Evolutionary conservation across 2,329 filamentous ascomycete species (phyloP).

Genomic region (Geosmithia putterillii): DNA sequence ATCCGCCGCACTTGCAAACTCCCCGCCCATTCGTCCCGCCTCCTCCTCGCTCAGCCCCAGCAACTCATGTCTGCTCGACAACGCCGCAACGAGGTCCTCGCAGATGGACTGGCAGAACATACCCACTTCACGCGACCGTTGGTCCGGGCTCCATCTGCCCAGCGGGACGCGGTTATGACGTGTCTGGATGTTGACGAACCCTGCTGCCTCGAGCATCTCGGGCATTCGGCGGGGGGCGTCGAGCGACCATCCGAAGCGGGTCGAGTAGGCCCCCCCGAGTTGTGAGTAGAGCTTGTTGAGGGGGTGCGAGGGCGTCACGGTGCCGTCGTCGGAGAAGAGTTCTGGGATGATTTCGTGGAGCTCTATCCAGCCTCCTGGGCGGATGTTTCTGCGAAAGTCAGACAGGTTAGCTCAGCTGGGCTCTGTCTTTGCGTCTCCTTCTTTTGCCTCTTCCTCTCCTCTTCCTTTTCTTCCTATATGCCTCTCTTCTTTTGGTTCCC

Average conservation of each 20-base stretch:
- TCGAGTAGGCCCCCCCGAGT: constrained; percentile 17
- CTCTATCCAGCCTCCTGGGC: constrained; percentile 21
- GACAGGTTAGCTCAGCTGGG: not conserved
- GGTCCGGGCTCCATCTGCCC: constrained; percentile 23
- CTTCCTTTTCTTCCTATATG: not conserved
- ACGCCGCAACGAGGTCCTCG: constrained; percentile 20
- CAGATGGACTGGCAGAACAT: constrained; percentile 21
- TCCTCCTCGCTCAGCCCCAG: constrained; percentile 20
- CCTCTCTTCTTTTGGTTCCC: no score
- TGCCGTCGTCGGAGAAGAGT: constrained; percentile 5
- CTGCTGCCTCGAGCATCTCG: constrained; percentile 14
- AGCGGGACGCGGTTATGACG: constrained; percentile 17
- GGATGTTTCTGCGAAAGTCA: constrained; percentile 25
- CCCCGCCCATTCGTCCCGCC: constrained; percentile 16
- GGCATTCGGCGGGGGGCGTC: constrained; percentile 14
- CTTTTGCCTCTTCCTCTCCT: not conserved
- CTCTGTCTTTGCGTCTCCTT: not conserved
- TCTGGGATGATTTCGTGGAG: constrained; percentile 11
- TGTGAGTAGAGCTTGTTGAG: constrained; percentile 17
- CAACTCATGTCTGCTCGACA: constrained; percentile 17
- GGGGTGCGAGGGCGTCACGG: constrained; percentile 11
- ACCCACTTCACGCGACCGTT: constrained; percentile 21
- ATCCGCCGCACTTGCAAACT: constrained; percentile 17
- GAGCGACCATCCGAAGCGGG: constrained; percentile 21
- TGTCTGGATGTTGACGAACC: constrained; percentile 18